Evolutionary conservation across 2,329 filamentous ascomycete genomes (phyloP).

Genomic region (Iodosphaeria phyllophila): DNA sequence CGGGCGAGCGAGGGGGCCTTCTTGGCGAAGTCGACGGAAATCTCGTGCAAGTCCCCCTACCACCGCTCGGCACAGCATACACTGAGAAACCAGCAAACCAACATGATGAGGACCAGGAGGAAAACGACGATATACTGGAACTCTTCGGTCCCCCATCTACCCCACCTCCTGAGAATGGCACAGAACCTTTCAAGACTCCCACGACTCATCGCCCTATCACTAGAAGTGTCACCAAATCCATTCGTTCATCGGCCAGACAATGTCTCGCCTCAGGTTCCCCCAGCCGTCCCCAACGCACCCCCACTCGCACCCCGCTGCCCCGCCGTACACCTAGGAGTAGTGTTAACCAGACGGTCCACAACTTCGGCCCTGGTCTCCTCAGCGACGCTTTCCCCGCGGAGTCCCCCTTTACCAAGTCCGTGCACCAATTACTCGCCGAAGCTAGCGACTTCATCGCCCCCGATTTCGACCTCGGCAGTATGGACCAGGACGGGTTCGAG

Average conservation of each 20-base stretch:
- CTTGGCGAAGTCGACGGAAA: constrained; percentile 39
- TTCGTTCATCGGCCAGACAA: constrained; percentile 24
- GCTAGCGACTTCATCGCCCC: constrained; percentile 24
- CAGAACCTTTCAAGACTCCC: constrained; percentile 38
- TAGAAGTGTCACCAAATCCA: constrained; percentile 37
- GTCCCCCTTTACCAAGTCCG: constrained; percentile 13
- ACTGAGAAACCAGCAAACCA: constrained; percentile 11
- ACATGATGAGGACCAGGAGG: constrained; percentile 14
- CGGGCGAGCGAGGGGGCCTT: constrained; percentile 39
- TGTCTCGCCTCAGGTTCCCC: too few species aligned
- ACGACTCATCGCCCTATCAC: constrained; percentile 42
- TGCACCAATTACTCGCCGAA: constrained; percentile 45
- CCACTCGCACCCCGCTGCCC: constrained; percentile 21
- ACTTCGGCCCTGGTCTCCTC: constrained; percentile 1
- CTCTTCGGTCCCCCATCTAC: constrained; percentile 33
- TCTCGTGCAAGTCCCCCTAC: constrained; percentile 24
- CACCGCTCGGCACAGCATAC: constrained; percentile 18
- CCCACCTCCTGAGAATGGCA: constrained; percentile 29
- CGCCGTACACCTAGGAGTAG: constrained; percentile 23
- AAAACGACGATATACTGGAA: constrained; percentile 43
- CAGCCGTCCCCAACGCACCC: constrained; percentile 23
- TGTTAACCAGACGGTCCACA: constrained; percentile 1
- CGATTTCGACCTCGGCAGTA: too few species aligned
- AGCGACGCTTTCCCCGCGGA: constrained; percentile 2
- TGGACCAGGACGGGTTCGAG: too few species aligned